These are phyloP conservation scores for Chlorella variabilis DNA, from an alignment of 163 green algal species.

Conservation along the genomic window DNA sequence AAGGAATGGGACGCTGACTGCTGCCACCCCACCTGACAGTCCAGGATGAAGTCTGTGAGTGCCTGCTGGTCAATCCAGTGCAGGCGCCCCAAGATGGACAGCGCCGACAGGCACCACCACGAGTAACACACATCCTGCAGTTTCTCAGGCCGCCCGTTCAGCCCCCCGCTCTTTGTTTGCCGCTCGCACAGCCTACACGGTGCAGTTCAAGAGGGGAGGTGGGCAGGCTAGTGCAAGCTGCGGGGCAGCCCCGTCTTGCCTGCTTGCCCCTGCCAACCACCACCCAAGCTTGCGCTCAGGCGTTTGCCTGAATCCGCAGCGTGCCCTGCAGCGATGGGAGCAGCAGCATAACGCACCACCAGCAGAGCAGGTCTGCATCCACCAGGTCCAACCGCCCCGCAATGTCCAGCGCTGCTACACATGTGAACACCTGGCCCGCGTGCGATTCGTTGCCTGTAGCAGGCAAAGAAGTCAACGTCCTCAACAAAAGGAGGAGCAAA, in stretches of 20 bases:
- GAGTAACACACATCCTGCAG: slow-evolving; percentile 94
- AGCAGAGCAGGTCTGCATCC: slow-evolving; percentile 66
- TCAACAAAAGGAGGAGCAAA: too few species aligned
- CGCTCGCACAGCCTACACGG: slow-evolving; percentile 77
- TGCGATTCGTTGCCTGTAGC: slow-evolving; percentile 90
- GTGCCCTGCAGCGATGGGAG: too few species aligned
- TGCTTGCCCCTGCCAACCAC: too few species aligned
- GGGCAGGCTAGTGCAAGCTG: too few species aligned
- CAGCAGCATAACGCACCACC: slow-evolving; percentile 48
- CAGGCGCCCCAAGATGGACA: slow-evolving; percentile 85
- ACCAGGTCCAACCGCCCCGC: slow-evolving; percentile 84
- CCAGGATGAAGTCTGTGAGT: slow-evolving; percentile 92
- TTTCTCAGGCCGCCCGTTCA: slow-evolving; percentile 98
- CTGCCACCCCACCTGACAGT: slow-evolving; percentile 85
- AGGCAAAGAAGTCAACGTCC: not conserved
- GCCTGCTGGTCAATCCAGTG: slow-evolving; percentile 93
- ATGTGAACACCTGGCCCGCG: slow-evolving; percentile 95
- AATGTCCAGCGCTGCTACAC: slow-evolving; percentile 90
- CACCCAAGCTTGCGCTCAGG: too few species aligned
- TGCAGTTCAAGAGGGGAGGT: not conserved
- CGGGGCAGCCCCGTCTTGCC: too few species aligned
- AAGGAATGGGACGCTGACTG: too few species aligned
- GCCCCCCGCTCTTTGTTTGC: slow-evolving; percentile 86
- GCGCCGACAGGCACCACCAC: slow-evolving; percentile 97
- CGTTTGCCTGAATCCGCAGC: too few species aligned